Base-by-base conservation (phyloP, 371 early-diverging fungal species). In the Cokeromyces recurvatus region DNA sequence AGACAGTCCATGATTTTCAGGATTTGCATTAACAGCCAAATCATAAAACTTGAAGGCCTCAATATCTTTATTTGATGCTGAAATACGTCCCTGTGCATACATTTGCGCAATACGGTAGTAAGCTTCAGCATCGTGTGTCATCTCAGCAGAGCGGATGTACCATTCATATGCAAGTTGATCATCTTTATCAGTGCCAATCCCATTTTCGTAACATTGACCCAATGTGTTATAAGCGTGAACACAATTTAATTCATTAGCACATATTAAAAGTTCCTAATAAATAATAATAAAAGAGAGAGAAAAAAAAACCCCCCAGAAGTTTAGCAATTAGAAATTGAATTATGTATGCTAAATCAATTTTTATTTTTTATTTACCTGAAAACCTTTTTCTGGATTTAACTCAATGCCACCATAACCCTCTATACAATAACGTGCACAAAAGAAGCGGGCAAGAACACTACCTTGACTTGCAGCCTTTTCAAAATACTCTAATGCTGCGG, bases 151-250 rank as follows among this genome's bases (percentile, higher is more conserved):
- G 27, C 53, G 57, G 15, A 48, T 31, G 32, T 71, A 74, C 68
- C 69, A 71, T 43, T 57, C 53, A 19, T 63, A 43, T 5, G 76
- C 75, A 36, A 55, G 60, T n/a, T 55, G 57, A 27, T 83, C 67
- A 45, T 84, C 54, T 51, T 75, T 68, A 7, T 48, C 16, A 4
- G 61, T 62, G 3, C 75, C 75, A 25, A 71, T 48, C 4, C 71
- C 75, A 29, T 62, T 60, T 50, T 71, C 71, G 46, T 74, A 60
- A 32, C 75, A 74, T 36, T 68, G 71, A 0, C 65, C 75, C 20
- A 74, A 29, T 1, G 64, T 59, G 41, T 74, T 67, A 34, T 65
- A 69, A 36, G 63, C 63, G 48, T 62, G 59, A 2, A 57, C 43
- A 16, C 68, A 70, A 24, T 58, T 48, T 2, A 69, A 49, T 15